Evolutionary conservation across 305 asterid genomes (phyloP).

Genomic region (Fraxinus xanthoxyloides): DNA sequence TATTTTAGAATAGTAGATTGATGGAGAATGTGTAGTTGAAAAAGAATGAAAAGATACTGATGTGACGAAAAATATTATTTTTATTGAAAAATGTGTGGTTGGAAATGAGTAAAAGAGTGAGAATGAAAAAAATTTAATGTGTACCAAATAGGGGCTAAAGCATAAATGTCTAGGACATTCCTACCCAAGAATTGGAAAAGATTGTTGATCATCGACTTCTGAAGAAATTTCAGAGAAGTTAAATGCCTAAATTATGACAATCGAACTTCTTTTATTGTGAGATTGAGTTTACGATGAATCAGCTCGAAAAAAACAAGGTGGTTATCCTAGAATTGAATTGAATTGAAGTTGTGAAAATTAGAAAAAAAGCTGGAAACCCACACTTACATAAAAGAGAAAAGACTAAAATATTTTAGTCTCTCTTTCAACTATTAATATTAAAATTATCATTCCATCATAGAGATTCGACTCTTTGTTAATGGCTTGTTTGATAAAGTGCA

Average conservation of each 20-base stretch:
- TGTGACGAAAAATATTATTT: too few species aligned
- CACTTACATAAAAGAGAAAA: background rate
- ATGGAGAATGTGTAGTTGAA: too few species aligned
- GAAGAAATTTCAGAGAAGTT: background rate
- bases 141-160: too few species aligned
- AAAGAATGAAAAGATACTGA: too few species aligned
- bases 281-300: background rate
- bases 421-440: background rate
- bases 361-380: background rate
- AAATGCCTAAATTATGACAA: background rate
- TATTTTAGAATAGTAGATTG: too few species aligned
- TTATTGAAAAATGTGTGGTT: too few species aligned
- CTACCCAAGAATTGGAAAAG: background rate
- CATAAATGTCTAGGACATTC: background rate
- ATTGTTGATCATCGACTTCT: background rate
- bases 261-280: background rate
- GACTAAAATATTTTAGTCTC: background rate
- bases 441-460: background rate
- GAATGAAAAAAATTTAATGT: too few species aligned
- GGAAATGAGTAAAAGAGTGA: too few species aligned
- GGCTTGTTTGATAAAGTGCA: background rate
- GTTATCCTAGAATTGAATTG: background rate
- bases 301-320: background rate
- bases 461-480: background rate
- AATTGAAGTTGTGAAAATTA: background rate